Evolutionary conservation across 306 rosid species (phyloP).

Genomic region (Prunus armeniaca): DNA sequence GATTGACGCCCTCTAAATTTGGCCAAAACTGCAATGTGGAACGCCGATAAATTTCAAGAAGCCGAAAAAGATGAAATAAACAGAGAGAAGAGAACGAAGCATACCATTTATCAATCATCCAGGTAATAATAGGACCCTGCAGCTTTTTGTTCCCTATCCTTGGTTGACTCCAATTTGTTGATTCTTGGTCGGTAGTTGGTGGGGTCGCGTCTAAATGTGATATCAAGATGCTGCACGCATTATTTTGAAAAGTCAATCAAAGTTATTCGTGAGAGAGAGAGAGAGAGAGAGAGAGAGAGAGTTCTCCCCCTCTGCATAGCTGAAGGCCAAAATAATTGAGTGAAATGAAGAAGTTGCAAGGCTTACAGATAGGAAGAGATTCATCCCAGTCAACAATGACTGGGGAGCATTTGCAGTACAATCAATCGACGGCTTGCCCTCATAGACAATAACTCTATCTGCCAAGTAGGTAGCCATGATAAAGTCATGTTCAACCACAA

Average conservation of each 20-base stretch:
- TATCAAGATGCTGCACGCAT: constrained; percentile 75
- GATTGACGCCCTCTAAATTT: neutral
- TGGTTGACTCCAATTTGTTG: constrained; percentile 83
- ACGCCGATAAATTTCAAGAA: constrained; percentile 2
- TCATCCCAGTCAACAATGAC: constrained; percentile 96
- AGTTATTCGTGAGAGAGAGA: neutral
- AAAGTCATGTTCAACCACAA: constrained; percentile 95
- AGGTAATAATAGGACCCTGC: constrained; percentile 96
- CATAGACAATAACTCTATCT: constrained; percentile 92
- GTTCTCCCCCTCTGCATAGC: neutral
- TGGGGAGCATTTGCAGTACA: constrained; percentile 88
- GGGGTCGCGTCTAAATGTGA: constrained; percentile 95
- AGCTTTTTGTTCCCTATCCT: constrained; percentile 84
- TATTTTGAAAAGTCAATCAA: constrained; percentile 3
- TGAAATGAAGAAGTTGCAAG: neutral
- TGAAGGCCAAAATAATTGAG: neutral
- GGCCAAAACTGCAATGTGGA: constrained; percentile 31
- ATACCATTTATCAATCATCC: constrained; percentile 56
- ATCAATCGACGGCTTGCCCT: constrained; percentile 80
- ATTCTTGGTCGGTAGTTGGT: constrained; percentile 92
- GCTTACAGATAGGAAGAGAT: constrained; percentile 95
- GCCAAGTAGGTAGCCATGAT: constrained; percentile 99
- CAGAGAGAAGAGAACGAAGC: constrained; percentile 10
- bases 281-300: neutral
- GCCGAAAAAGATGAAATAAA: neutral